Evolutionary conservation across 1,139 yeast species (phyloP).

Genomic region (Geotrichum reessii): DNA sequence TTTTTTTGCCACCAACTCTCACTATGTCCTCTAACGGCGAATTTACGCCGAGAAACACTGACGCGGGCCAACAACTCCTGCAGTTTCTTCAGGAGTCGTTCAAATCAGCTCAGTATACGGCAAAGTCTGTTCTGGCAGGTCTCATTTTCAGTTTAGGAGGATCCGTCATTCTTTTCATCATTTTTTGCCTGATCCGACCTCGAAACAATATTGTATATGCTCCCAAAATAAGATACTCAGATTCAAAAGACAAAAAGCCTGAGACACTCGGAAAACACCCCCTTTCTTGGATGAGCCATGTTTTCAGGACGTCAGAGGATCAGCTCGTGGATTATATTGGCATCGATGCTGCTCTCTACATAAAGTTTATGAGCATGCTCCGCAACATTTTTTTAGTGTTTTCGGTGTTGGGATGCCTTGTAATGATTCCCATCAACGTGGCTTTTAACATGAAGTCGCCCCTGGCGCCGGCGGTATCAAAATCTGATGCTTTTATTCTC

Average conservation of each 20-base stretch:
- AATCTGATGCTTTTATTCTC: slow-evolving; percentile 34
- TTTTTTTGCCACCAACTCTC: too few relatives aligned
- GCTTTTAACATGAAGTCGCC: slow-evolving; percentile 30
- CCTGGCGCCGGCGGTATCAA: slow-evolving; percentile 24
- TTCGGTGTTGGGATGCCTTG: slow-evolving; percentile 34
- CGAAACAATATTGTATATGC: slow-evolving; percentile 36
- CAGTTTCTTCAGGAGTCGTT: slow-evolving; percentile 16
- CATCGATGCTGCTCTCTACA: slow-evolving; percentile 37
- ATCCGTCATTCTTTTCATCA: slow-evolving; percentile 28
- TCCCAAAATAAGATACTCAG: slow-evolving; percentile 29
- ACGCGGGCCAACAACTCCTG: slow-evolving; percentile 16
- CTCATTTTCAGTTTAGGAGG: slow-evolving; percentile 36
- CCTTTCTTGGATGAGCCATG: slow-evolving; percentile 31
- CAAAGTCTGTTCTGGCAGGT: slow-evolving; percentile 37
- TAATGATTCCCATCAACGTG: slow-evolving; percentile 39
- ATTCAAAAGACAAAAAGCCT: slow-evolving; percentile 22
- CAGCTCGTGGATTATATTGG: slow-evolving; percentile 34
- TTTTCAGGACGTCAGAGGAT: slow-evolving; percentile 28
- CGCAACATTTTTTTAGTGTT: slow-evolving; percentile 33
- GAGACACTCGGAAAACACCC: slow-evolving; percentile 26
- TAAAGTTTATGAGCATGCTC: slow-evolving; percentile 35
- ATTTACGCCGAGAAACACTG: slow-evolving; percentile 1
- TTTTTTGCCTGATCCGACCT: slow-evolving; percentile 36
- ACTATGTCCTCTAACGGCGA: background rate
- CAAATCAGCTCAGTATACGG: slow-evolving; percentile 25